Evolutionary conservation across 2,329 filamentous ascomycete species (phyloP).

Genomic region (Penicillium fuscoglaucum): DNA sequence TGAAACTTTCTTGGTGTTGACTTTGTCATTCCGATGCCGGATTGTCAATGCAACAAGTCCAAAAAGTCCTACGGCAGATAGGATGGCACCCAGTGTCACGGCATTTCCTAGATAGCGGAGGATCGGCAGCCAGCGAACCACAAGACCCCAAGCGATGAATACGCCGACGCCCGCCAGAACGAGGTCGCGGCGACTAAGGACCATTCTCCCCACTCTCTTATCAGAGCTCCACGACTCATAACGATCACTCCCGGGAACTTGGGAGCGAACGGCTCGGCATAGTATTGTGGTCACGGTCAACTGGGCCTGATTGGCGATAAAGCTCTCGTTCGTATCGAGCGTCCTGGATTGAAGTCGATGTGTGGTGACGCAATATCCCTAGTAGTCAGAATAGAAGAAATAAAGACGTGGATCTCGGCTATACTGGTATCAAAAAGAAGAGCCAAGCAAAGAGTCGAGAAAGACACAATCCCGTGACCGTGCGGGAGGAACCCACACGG

Average conservation of each 20-base stretch:
- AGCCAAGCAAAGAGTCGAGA: conserved; percentile 7
- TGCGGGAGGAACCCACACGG: conserved; percentile 8
- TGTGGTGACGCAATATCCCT: not conserved
- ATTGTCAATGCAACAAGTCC: conserved; percentile 62
- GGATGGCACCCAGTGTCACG: conserved; percentile 68
- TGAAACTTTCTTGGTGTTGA: conserved; percentile 44
- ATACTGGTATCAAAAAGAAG: not conserved
- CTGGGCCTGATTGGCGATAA: not conserved
- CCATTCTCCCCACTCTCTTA: conserved; percentile 53
- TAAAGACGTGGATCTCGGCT: not conserved
- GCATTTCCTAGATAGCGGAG: conserved; percentile 85
- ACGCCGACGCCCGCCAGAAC: conserved; percentile 43
- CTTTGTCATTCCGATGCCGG: conserved; percentile 40
- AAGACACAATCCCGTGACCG: conserved; percentile 25
- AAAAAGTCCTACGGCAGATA: conserved; percentile 56
- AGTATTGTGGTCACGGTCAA: conserved; percentile 11
- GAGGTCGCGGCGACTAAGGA: conserved; percentile 47
- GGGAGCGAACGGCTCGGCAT: conserved; percentile 19
- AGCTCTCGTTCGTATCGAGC: not conserved
- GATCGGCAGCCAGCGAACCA: conserved; percentile 76
- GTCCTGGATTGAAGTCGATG: not conserved
- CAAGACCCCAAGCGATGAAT: conserved; percentile 83
- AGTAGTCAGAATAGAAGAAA: not conserved
- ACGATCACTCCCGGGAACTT: conserved; percentile 25
- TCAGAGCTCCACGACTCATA: conserved; percentile 38